phyloP scores from a whole-genome alignment of 371 early-diverging fungal species.

The Rhizopus arrhizus region DNA sequence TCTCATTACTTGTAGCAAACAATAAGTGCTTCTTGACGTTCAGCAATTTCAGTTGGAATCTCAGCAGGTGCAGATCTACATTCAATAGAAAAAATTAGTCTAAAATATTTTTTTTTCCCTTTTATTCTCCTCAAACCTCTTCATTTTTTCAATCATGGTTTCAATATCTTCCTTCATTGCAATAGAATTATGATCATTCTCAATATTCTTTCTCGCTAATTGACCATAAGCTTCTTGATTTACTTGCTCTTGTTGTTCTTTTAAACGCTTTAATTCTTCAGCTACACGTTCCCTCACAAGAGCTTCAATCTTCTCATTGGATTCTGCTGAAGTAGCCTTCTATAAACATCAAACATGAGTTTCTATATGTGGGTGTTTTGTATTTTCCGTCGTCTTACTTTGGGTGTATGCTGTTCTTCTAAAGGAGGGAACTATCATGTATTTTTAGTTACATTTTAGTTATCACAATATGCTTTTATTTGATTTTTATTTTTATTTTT shows the following conservation, averaged over 20 bases:
- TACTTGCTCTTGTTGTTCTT: conserved; percentile 32
- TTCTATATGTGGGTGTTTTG: not conserved
- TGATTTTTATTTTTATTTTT: not conserved
- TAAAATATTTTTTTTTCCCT: not conserved
- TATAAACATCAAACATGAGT: not conserved
- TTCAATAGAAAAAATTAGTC: not conserved
- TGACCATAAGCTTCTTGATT: conserved; percentile 38
- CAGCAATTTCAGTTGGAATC: conserved; percentile 43
- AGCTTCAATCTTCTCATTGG: conserved; percentile 46
- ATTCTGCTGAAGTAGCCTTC: conserved; percentile 15
- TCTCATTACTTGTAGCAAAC: conserved; percentile 49
- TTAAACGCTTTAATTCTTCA: conserved; percentile 41
- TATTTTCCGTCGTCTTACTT: conserved; percentile 9
- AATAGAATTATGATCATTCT: conserved; percentile 51
- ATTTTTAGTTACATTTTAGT: not conserved
- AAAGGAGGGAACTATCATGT: not conserved
- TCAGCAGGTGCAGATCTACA: conserved; percentile 43
- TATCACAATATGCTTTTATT: not conserved
- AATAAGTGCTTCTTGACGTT: conserved; percentile 50
- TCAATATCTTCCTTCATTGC: conserved; percentile 50
- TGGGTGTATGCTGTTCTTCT: not conserved
- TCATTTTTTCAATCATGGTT: conserved; percentile 47
- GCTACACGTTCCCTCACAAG: conserved; percentile 50
- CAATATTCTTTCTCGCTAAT: conserved; percentile 44
- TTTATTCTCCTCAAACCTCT: conserved; percentile 35